Evolutionary conservation across 108 stramenopile species (phyloP).

Genomic region (Skeletonema marinoi): DNA sequence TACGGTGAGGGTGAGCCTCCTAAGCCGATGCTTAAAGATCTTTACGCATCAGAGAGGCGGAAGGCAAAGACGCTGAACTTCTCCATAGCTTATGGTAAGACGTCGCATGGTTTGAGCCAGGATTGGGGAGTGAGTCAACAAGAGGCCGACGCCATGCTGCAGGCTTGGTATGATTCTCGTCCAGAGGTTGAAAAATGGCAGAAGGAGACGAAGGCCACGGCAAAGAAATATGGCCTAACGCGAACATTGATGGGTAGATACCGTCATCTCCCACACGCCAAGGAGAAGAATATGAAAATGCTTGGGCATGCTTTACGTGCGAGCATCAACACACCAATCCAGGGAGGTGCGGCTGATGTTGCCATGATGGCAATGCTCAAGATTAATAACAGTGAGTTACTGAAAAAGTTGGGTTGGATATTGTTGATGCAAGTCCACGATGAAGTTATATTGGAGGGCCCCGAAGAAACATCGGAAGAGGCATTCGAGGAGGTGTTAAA

Average conservation of each 20-base stretch:
- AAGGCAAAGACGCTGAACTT: constrained; percentile 99
- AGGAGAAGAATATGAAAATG: constrained; percentile 34
- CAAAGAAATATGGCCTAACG: constrained; percentile 74
- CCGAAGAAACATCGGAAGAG: constrained; percentile 95
- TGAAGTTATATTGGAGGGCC: constrained; percentile 99
- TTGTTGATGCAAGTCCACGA: constrained; percentile 98
- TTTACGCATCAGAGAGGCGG: constrained; percentile 95
- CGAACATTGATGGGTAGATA: constrained; percentile 97
- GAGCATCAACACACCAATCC: constrained; percentile 99
- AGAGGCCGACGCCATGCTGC: constrained; percentile 93
- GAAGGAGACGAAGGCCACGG: constrained; percentile 68
- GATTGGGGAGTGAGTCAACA: constrained; percentile 93
- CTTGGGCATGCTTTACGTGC: constrained; percentile 89
- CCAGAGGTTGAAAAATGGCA: constrained; percentile 98
- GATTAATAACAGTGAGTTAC: constrained; percentile 77
- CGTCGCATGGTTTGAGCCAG: constrained; percentile 93
- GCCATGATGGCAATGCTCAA: constrained; percentile 99
- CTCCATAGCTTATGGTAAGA: constrained; percentile 99
- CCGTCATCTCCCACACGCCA: constrained; percentile 89
- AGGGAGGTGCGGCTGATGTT: constrained; percentile 98
- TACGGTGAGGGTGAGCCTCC: constrained; percentile 89
- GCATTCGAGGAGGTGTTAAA: constrained; percentile 87
- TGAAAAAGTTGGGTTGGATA: constrained; percentile 93
- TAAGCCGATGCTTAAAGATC: constrained; percentile 96
- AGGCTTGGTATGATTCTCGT: constrained; percentile 95